These are phyloP conservation scores for Parachlorella kessleri DNA, from an alignment of 139 green algal species.

Conservation along the genomic window DNA sequence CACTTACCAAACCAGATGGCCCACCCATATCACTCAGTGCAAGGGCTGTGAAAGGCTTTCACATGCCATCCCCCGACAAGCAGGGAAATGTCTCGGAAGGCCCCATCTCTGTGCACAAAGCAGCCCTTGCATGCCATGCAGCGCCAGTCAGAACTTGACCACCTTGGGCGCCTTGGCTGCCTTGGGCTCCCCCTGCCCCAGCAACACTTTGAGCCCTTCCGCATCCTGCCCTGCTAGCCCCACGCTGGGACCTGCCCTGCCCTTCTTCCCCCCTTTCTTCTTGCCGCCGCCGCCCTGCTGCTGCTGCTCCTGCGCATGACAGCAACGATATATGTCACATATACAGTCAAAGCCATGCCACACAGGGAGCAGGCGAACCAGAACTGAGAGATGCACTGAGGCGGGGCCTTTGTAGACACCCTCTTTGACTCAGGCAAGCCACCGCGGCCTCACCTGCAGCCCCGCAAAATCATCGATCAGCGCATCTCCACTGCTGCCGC, in stretches of 20 bases:
- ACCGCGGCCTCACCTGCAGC: neutral
- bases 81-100: too few species aligned
- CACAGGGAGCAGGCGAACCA: too few species aligned
- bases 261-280: neutral
- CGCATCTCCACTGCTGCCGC: neutral
- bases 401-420: neutral
- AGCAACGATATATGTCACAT: neutral
- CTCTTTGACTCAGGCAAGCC: neutral
- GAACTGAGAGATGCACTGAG: neutral
- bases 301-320: neutral
- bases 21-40: too few species aligned
- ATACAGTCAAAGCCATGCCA: neutral
- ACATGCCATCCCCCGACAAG: too few species aligned
- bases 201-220: neutral
- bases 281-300: neutral
- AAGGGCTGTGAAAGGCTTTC: too few species aligned
- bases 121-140: too few species aligned
- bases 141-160: neutral
- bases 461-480: conserved; percentile 18
- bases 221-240: neutral
- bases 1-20: too few species aligned
- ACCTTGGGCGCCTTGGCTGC: conserved; percentile 3
- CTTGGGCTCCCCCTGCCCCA: neutral
- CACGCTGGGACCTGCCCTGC: neutral
- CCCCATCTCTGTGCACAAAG: too few species aligned